Conservation (phyloP, 169 alveolate genomes). For the Toxoplasma gondii region DNA sequence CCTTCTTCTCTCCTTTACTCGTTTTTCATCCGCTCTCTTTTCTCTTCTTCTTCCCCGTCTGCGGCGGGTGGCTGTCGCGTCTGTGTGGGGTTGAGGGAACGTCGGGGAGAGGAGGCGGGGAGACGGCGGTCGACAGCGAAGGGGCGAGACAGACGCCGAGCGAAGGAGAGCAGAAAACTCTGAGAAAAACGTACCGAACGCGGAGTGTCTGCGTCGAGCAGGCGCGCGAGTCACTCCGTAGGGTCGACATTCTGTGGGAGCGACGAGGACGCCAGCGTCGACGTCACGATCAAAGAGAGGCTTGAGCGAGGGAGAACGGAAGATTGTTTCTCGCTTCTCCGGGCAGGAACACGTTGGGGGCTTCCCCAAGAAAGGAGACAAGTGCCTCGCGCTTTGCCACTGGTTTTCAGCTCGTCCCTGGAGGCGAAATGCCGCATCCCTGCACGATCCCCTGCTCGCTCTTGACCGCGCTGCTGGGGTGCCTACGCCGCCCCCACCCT, state of each 20-base stretch:
- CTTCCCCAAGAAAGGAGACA: too few relatives aligned
- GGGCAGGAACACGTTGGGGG: too few relatives aligned
- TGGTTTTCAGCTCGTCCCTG: too few relatives aligned
- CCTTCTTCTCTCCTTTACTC: neutral
- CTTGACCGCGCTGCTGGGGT: too few relatives aligned
- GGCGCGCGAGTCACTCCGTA: neutral
- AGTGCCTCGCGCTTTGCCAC: too few relatives aligned
- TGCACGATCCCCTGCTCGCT: too few relatives aligned
- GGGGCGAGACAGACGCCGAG: neutral
- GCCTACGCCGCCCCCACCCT: too few relatives aligned
- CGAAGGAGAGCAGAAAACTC: neutral
- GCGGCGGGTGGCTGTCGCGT: too few relatives aligned
- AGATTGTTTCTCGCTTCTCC: too few relatives aligned
- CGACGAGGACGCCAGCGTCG: neutral
- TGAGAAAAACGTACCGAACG: neutral
- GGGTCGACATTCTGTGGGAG: neutral
- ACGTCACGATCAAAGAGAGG: constrained; percentile 1
- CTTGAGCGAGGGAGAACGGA: neutral
- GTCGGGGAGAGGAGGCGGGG: neutral
- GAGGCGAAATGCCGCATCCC: too few relatives aligned
- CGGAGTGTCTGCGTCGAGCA: neutral
- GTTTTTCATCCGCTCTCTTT: too few relatives aligned
- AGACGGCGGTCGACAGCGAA: neutral
- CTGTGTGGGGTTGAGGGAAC: neutral
- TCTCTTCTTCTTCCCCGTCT: too few relatives aligned